phyloP scores from a whole-genome alignment of 2,329 filamentous ascomycete genomes.

The Cercospora zeae-maydis region DNA sequence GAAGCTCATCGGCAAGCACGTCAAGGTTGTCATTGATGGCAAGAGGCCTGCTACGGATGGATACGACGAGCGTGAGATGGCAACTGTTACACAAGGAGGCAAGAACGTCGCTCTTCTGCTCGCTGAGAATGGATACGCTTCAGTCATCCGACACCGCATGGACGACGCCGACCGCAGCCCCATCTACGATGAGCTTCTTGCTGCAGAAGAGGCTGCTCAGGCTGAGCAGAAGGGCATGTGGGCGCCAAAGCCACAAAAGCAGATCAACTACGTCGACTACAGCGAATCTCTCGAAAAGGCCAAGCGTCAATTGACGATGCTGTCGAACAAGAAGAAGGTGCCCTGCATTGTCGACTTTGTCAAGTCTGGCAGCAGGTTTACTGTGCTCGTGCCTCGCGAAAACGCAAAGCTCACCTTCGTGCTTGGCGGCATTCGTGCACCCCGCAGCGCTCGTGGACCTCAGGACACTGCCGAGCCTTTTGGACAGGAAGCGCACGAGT shows the following conservation, averaged over 20 bases:
- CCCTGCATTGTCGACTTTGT: conserved; percentile 95
- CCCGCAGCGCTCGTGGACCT: conserved; percentile 75
- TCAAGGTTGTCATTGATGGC: conserved; percentile 83
- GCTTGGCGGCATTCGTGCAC: conserved; percentile 85
- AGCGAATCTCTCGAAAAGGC: conserved; percentile 92
- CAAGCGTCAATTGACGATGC: conserved; percentile 82
- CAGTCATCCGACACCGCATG: conserved; percentile 89
- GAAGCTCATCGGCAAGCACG: conserved; percentile 91
- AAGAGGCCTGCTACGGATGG: conserved; percentile 85
- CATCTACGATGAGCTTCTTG: conserved; percentile 85
- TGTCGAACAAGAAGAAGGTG: conserved; percentile 87
- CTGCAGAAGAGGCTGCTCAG: conserved; percentile 76
- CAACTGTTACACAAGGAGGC: conserved; percentile 75
- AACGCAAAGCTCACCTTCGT: conserved; percentile 94
- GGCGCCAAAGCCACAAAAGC: conserved; percentile 81
- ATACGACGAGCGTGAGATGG: conserved; percentile 92
- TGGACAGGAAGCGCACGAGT: conserved; percentile 88
- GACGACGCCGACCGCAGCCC: conserved; percentile 91
- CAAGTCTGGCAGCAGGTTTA: conserved; percentile 94
- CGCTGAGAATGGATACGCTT: conserved; percentile 89
- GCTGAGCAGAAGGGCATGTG: conserved; percentile 91
- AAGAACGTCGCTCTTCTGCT: conserved; percentile 82
- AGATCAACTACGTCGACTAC: conserved; percentile 79
- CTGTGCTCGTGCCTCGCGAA: conserved; percentile 84
- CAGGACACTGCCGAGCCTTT: conserved; percentile 86